These are phyloP conservation scores for Flaveria linearis DNA, from an alignment of 129 eudicot species.

Conservation along the genomic window DNA sequence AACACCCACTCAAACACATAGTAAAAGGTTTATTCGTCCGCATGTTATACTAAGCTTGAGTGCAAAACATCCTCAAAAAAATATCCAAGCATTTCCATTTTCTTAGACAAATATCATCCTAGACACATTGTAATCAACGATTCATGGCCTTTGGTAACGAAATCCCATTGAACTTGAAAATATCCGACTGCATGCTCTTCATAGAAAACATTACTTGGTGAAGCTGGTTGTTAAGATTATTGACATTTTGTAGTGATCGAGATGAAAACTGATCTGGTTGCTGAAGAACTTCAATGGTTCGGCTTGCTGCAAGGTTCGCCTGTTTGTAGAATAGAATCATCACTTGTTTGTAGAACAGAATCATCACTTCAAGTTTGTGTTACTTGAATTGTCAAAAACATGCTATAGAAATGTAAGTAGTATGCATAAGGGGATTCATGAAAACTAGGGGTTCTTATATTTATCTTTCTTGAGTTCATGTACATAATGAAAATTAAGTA, in stretches of 20 bases:
- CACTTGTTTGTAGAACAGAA: slow-evolving; percentile 7
- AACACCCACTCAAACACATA: background rate
- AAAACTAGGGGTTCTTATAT: background rate
- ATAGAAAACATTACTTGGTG: slow-evolving; percentile 41
- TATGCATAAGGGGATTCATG: background rate
- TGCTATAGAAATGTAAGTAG: background rate
- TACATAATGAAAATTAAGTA: background rate
- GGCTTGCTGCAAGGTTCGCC: slow-evolving; percentile 48
- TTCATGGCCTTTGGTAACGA: slow-evolving; percentile 24
- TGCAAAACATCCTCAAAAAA: slow-evolving; percentile 9
- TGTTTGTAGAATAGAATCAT: slow-evolving; percentile 24
- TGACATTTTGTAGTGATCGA: slow-evolving; percentile 42
- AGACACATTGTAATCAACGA: background rate
- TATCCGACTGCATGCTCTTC: slow-evolving; percentile 33
- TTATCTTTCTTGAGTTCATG: background rate
- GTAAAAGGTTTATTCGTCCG: background rate
- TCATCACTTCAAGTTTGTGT: background rate
- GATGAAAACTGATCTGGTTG: slow-evolving; percentile 51
- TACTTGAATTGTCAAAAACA: background rate
- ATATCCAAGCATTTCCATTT: slow-evolving; percentile 4
- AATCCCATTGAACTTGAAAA: slow-evolving; percentile 28
- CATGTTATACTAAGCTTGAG: background rate
- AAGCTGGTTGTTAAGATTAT: slow-evolving; percentile 41
- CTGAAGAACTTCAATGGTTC: slow-evolving; percentile 46
- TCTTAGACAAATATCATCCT: slow-evolving; percentile 1